These are phyloP conservation scores for Coniferiporia sulphurascens DNA, from an alignment of 1,284 basidiomycete species.

Conservation along the genomic window DNA sequence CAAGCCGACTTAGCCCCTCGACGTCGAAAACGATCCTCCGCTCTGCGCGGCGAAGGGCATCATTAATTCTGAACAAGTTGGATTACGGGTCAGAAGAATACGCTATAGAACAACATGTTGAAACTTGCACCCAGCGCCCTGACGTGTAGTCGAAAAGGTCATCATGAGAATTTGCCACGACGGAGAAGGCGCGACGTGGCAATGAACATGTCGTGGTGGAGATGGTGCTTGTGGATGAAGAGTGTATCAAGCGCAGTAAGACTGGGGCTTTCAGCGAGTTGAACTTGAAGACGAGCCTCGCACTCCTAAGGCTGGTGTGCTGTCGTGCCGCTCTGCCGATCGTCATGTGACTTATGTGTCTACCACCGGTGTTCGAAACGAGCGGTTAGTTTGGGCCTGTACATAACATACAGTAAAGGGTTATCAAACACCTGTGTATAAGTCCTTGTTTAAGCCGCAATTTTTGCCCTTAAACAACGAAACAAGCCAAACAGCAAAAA, in stretches of 20 bases:
- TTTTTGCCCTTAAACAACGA: too few relatives aligned
- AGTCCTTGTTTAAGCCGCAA: too few relatives aligned
- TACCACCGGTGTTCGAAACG: too few relatives aligned
- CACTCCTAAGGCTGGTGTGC: too few relatives aligned
- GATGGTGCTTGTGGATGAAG: slow-evolving; percentile 11
- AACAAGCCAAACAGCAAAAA: too few relatives aligned
- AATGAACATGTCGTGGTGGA: too few relatives aligned
- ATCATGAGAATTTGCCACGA: neutral
- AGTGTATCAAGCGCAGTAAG: slow-evolving; percentile 4
- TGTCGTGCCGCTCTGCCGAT: too few relatives aligned
- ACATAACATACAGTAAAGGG: too few relatives aligned
- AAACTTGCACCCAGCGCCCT: slow-evolving; percentile 20
- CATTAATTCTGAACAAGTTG: slow-evolving; percentile 18
- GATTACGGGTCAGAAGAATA: slow-evolving; percentile 18
- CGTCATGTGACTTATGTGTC: too few relatives aligned
- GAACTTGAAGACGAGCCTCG: neutral
- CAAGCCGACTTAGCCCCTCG: slow-evolving; percentile 22
- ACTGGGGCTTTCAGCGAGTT: neutral
- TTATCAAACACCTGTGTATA: too few relatives aligned
- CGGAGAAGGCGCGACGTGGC: slow-evolving; percentile 13
- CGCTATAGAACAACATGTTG: slow-evolving; percentile 16
- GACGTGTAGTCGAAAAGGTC: slow-evolving; percentile 19
- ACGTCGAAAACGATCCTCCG: slow-evolving; percentile 21
- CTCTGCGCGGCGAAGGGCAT: slow-evolving; percentile 21
- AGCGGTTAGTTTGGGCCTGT: too few relatives aligned